Evolutionary conservation across 1,284 basidiomycete species (phyloP), one percentile per base, ranked within the genome.

Genomic region (Tranzscheliella williamsii): DNA sequence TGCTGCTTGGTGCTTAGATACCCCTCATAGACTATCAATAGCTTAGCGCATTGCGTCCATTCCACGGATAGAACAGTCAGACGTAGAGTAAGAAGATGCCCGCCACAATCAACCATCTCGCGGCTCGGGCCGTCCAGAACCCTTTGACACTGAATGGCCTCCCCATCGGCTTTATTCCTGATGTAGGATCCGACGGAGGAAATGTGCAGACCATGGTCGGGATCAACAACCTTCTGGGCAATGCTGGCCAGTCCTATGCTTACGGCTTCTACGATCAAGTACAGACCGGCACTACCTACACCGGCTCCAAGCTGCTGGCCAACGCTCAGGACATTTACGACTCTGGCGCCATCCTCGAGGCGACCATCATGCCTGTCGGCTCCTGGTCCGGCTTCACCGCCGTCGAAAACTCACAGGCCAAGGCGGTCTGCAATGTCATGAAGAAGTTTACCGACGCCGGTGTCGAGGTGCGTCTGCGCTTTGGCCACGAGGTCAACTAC

Each of bases 361-460:
- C 75, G 1, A 64, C 53, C 15, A 72, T 75, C 38, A 74, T 75
- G 69, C 63, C 69, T 6, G 42, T 62, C 5, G 60, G 62, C 6
- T 50, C 48, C 22, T 72, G 63, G 63, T 43, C 49, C 12, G 67
- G 69, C 4, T 51, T 62, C 20, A 72, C 67, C 0, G 36, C 24
- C 5, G 55, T 67, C 12, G 72, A 77, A 58, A 73, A 75, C 55
- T 56, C 56, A 6, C 78, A 78, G 45, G 76, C 78, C 4, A 41
- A 61, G 20, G 69, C 67, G 9, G 70, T 76, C 24, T 70, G 69
- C 42, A 58, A 71, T 1, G 76, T 78, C 23, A 73, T 79, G 73
- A 79, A 79, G 62, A 48, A 73, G 42, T 79, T 78, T 60, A 78
- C 76, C 36, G 78, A 79, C 45, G 49, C 67, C 9, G 78, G 78